Conservation (phyloP, 352 stramenopile genomes). For the Phytophthora boehmeriae region DNA sequence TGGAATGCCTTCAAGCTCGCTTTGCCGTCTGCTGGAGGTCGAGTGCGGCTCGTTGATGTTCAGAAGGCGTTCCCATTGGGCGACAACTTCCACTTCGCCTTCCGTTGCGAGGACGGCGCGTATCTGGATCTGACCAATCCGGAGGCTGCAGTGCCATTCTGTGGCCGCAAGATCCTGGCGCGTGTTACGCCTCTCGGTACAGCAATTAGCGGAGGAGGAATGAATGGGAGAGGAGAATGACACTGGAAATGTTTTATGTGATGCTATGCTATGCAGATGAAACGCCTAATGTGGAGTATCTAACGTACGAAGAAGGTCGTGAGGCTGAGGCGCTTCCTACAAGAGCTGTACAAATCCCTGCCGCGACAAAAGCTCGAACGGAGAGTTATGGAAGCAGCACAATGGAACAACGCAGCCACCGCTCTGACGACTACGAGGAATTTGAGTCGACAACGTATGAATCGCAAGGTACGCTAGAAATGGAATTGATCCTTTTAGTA, state of each 20-base stretch:
- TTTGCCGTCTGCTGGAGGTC: constrained; percentile 13
- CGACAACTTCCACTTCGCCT: constrained; percentile 73
- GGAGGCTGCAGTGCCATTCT: constrained; percentile 62
- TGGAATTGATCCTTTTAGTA: background rate
- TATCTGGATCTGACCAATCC: constrained; percentile 80
- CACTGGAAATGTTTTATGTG: background rate
- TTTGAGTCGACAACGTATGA: constrained; percentile 62
- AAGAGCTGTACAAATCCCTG: constrained; percentile 3
- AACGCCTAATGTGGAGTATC: constrained; percentile 49
- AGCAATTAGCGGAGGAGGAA: background rate
- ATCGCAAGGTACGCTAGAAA: constrained; percentile 39
- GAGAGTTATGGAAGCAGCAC: constrained; percentile 35
- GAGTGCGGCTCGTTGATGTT: constrained; percentile 60
- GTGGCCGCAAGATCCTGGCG: constrained; percentile 73
- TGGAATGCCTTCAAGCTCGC: constrained; percentile 78
- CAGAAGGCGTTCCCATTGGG: constrained; percentile 77
- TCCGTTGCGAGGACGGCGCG: constrained; percentile 69
- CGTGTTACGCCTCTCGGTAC: constrained; percentile 61
- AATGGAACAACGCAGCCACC: constrained; percentile 19
- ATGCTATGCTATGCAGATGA: constrained; percentile 28
- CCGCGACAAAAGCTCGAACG: constrained; percentile 17
- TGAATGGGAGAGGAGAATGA: background rate
- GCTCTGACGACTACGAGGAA: constrained; percentile 57
- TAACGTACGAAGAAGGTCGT: constrained; percentile 33
- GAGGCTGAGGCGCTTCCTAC: background rate